Percentiles rank a stretch among this genome's conserved stretches.
Conservation (phyloP, 176 grass and related monocot genomes). For the Hordeum marinum region DNA sequence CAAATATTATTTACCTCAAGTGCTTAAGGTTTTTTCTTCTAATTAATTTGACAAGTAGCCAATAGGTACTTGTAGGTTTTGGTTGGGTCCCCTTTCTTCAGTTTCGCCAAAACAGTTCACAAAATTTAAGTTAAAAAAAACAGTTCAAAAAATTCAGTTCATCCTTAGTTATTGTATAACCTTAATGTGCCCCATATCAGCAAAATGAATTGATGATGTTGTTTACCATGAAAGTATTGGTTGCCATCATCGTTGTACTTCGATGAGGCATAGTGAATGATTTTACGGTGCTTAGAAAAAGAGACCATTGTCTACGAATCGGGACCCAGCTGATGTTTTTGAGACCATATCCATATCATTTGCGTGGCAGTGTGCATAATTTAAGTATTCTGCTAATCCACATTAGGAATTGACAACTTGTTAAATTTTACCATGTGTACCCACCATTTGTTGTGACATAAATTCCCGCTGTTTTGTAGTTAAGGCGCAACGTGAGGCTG, state of each 20-base stretch:
- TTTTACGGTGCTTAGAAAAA: not conserved
- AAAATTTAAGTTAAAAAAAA: not conserved
- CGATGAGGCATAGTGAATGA: not conserved
- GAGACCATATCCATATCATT: not conserved
- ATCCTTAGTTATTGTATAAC: not conserved
- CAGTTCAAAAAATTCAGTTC: not conserved
- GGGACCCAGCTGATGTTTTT: not conserved
- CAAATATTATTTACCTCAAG: not conserved
- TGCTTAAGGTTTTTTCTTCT: not conserved
- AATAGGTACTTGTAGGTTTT: not conserved
- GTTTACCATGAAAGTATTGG: conserved; percentile 4
- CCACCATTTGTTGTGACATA: conserved; percentile 17
- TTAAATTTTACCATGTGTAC: not conserved
- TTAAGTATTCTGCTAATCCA: not conserved
- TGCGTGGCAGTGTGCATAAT: not conserved
- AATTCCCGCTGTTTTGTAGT: conserved; percentile 15
- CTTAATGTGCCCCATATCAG: conserved; percentile 3
- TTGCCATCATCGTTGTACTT: not conserved
- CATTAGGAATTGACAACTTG: not conserved
- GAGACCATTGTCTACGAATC: not conserved
- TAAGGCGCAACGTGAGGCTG: conserved; percentile 40
- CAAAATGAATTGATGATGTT: not conserved
- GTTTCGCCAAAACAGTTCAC: not conserved
- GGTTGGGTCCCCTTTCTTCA: not conserved
- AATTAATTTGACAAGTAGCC: not conserved